phyloP scores from a whole-genome alignment of 106 monocot species.

The Dioscorea dumetorum region DNA sequence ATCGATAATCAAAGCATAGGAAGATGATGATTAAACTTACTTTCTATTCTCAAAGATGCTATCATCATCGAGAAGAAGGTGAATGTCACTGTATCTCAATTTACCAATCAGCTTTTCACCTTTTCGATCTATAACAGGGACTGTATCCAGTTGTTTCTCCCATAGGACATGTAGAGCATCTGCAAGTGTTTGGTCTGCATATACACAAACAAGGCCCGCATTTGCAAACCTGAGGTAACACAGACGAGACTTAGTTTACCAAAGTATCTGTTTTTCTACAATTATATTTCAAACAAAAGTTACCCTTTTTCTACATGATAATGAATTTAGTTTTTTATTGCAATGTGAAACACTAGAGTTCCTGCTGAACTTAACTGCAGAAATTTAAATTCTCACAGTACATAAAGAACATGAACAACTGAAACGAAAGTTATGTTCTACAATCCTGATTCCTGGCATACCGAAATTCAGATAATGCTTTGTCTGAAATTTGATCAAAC shows the following conservation, averaged over 20 bases:
- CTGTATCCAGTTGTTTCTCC: slow-evolving; percentile 20
- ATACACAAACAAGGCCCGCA: slow-evolving; percentile 1
- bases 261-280: too few species aligned
- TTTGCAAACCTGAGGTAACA: slow-evolving; percentile 20
- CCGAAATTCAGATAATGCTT: slow-evolving; percentile 5
- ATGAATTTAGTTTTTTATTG: too few species aligned
- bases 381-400: too few species aligned
- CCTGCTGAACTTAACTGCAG: too few species aligned
- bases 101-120: slow-evolving; percentile 22
- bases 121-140: slow-evolving; percentile 23
- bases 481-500: slow-evolving; percentile 52
- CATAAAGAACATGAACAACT: too few species aligned
- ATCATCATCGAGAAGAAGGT: slow-evolving; percentile 33
- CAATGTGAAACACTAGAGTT: too few species aligned
- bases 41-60: slow-evolving; percentile 21
- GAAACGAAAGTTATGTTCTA: too few species aligned
- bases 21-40: slow-evolving; percentile 13
- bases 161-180: slow-evolving; percentile 29
- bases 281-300: too few species aligned
- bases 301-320: too few species aligned
- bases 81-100: slow-evolving; percentile 23
- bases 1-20: too few species aligned
- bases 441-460: not conserved
- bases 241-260: too few species aligned
- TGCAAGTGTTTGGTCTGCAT: slow-evolving; percentile 25